Evolutionary conservation across 1,139 yeast species (phyloP).

Genomic region (Hansenula sp.): DNA sequence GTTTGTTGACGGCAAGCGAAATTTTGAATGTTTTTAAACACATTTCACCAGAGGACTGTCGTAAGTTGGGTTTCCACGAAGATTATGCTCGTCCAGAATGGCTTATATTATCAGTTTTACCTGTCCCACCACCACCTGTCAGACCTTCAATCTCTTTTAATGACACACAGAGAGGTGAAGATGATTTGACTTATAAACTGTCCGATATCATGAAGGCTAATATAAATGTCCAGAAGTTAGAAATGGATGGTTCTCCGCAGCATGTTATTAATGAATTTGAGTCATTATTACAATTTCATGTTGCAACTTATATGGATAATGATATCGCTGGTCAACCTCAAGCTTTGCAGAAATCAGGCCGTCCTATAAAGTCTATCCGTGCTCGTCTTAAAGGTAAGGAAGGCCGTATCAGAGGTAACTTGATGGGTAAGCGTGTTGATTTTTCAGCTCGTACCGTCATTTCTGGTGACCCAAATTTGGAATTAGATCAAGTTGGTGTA

Average conservation of each 20-base stretch:
- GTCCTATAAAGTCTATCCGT: constrained; percentile 97
- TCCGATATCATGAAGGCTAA: constrained; percentile 97
- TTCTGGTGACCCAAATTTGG: constrained; percentile 98
- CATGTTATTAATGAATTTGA: constrained; percentile 97
- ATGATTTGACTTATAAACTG: constrained; percentile 94
- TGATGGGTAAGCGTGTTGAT: constrained; percentile 99
- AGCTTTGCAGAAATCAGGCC: constrained; percentile 96
- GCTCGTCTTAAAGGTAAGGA: constrained; percentile 99
- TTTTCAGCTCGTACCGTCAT: constrained; percentile 98
- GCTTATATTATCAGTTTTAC: constrained; percentile 94
- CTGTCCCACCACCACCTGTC: constrained; percentile 99
- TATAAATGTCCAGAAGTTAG: constrained; percentile 91
- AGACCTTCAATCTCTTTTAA: constrained; percentile 98
- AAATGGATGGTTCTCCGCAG: constrained; percentile 98
- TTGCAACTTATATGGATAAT: constrained; percentile 99
- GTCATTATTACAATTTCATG: constrained; percentile 91
- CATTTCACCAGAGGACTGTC: constrained; percentile 80
- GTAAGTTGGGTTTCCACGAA: constrained; percentile 81
- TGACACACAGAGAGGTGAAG: constrained; percentile 99
- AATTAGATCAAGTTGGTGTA: constrained; percentile 97
- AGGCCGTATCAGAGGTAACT: constrained; percentile 96
- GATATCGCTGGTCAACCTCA: constrained; percentile 99
- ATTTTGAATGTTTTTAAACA: constrained; percentile 89
- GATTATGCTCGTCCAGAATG: constrained; percentile 99
- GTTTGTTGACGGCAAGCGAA: constrained; percentile 83